Evolutionary conservation across 2,329 filamentous ascomycete species (phyloP), one percentile per base, ranked within the genome.

Genomic region (Calonectria henricotiae): DNA sequence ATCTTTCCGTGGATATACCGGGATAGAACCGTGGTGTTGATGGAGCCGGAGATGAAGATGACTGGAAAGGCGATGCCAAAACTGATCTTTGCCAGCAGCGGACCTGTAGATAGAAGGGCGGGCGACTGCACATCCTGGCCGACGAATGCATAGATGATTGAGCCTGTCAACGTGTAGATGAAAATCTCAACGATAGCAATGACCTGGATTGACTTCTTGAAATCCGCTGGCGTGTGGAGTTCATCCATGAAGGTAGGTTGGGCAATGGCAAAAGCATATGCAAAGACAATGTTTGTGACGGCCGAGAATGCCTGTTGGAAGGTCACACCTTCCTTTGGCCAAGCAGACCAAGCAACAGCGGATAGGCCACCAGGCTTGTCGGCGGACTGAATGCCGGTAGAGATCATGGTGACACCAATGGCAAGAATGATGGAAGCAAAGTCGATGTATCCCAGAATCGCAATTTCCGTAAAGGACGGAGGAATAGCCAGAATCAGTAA

Each of bases 21-120:
- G 11, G n/a, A 23, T 2, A 46, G 43, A 46, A 46, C n/a, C 43
- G 43, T 46, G 7, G 43, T 46, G n/a, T 46, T 46, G 43, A 46
- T 46, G n/a, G 43, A 46, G 43, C 43, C 43, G 43, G 43, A 46
- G 43, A 46, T 46, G n/a, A 46, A 46, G 20, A 46, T 46, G 43
- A 46, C 43, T 2, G 43, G 43, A n/a, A 46, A 46, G 4, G 43
- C 43, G n/a, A 46, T 23, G 43, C 43, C 43, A n/a, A 46, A 46
- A 46, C 43, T n/a, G n/a, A 46, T 46, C 20, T 46, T 46, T 11
- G 43, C 43, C 8, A 46, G n/a, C 8, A 46, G n/a, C n/a, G 43
- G 43, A 20, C 43, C 20, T 23, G 43, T n/a, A 12, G 43, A 46
- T 8, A 46, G 43, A 2, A 46, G 43, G 20, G 43, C 43, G 5